A percentile compares a stretch with the other conserved stretches of the same genome.
Evolutionary conservation across 345 rosid genomes (phyloP).

Genomic region (Pelargonium nanum): DNA sequence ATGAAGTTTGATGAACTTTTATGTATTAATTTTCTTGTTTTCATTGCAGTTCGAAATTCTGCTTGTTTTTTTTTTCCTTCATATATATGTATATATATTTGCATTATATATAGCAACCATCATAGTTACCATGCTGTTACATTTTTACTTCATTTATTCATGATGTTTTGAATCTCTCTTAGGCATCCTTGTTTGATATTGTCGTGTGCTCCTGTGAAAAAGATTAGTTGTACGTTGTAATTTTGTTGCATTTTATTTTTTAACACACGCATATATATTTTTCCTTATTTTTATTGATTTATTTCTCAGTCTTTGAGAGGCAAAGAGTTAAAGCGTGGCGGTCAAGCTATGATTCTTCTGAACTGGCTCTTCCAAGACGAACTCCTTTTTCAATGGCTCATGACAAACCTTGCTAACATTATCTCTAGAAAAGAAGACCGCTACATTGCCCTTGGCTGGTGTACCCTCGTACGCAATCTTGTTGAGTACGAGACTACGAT

Average conservation of each 20-base stretch:
- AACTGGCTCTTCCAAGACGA: conserved; percentile 71
- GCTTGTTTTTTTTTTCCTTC: too few species aligned
- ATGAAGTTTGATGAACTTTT: too few species aligned
- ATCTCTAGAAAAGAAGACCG: conserved; percentile 55
- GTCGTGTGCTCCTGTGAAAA: neutral
- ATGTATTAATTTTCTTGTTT: too few species aligned
- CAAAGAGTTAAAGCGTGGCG: conserved; percentile 39
- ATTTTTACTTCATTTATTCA: neutral
- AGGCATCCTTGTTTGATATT: neutral
- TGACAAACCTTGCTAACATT: conserved; percentile 32
- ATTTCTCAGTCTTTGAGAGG: conserved; percentile 43
- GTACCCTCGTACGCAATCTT: conserved; percentile 54
- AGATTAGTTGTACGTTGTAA: neutral
- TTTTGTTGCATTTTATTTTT: neutral
- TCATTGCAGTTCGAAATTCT: too few species aligned
- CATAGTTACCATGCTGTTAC: neutral
- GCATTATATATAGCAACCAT: neutral
- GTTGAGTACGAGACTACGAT: conserved; percentile 37
- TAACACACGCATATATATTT: neutral
- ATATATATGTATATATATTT: too few species aligned
- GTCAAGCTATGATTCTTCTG: conserved; percentile 44
- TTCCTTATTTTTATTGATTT: neutral
- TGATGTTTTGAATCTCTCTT: neutral
- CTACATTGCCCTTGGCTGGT: conserved; percentile 71
- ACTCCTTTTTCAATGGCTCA: conserved; percentile 39